phyloP scores from a whole-genome alignment of 768 basidiomycete genomes.

The Chalciporus chontae region DNA sequence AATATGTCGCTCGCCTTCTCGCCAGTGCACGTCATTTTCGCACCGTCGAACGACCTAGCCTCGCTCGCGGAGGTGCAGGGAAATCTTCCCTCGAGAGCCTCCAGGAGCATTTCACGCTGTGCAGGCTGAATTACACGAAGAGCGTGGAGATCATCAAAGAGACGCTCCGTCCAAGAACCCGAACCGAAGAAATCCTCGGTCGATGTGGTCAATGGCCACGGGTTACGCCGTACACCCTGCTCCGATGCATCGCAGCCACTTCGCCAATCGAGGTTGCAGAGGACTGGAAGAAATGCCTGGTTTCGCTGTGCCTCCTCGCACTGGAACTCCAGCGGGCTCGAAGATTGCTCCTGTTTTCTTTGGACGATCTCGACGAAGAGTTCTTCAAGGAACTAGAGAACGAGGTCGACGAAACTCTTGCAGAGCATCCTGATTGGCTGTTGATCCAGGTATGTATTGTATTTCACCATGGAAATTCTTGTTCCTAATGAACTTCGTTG shows the following conservation, averaged over 20 bases:
- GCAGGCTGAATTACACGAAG: background rate
- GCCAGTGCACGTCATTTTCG: conserved; percentile 8
- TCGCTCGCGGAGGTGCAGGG: background rate
- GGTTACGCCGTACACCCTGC: conserved; percentile 25
- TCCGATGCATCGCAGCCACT: conserved; percentile 25
- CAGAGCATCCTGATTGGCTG: conserved; percentile 36
- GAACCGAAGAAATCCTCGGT: conserved; percentile 5
- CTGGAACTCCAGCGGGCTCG: conserved; percentile 33
- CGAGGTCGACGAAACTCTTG: conserved; percentile 9
- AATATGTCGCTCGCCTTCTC: conserved; percentile 11
- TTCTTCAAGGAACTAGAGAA: conserved; percentile 24
- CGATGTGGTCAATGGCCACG: conserved; percentile 32
- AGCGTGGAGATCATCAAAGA: background rate
- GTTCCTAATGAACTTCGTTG: background rate
- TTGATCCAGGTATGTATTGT: conserved; percentile 35
- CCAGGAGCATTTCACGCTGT: background rate
- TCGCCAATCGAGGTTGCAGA: conserved; percentile 6
- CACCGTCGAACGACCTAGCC: background rate
- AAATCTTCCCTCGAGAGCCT: background rate
- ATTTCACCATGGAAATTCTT: too few species aligned
- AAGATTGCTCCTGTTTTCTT: conserved; percentile 26
- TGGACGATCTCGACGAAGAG: conserved; percentile 23
- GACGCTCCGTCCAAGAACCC: conserved; percentile 11
- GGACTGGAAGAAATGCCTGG: conserved; percentile 29
- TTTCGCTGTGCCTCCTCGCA: conserved; percentile 24